Conservation (phyloP, 2,329 filamentous ascomycete species). For the Penicillium verrucosum region DNA sequence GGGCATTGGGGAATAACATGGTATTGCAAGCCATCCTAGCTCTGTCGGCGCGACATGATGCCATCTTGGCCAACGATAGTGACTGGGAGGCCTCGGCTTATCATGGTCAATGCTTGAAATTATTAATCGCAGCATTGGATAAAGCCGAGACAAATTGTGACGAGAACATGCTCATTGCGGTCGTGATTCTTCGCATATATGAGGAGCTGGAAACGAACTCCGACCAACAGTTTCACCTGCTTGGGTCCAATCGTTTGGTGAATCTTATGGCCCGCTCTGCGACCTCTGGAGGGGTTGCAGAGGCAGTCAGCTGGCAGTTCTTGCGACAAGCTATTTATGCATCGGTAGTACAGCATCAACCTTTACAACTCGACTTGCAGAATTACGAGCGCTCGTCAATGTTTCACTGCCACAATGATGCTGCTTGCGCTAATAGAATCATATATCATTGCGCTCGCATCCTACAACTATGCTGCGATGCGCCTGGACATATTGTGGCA, state of each 20-base stretch:
- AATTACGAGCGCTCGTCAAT: constrained; percentile 41
- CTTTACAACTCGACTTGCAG: constrained; percentile 37
- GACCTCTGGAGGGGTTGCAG: constrained; percentile 39
- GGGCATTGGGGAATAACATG: constrained; percentile 48
- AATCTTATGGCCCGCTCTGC: constrained; percentile 41
- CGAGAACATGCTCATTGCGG: constrained; percentile 48
- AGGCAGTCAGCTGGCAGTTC: constrained; percentile 44
- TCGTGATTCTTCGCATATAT: constrained; percentile 50
- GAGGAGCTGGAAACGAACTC: constrained; percentile 42
- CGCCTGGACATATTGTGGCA: constrained; percentile 21
- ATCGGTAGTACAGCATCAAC: constrained; percentile 36
- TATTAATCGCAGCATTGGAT: constrained; percentile 47
- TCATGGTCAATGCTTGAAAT: constrained; percentile 46
- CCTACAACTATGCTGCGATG: constrained; percentile 29
- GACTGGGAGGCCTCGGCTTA: constrained; percentile 47
- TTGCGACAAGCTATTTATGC: constrained; percentile 44
- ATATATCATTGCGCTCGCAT: constrained; percentile 42
- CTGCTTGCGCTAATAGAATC: constrained; percentile 39
- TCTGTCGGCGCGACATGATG: constrained; percentile 46
- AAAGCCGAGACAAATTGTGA: constrained; percentile 44
- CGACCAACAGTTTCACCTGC: constrained; percentile 38
- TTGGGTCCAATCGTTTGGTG: constrained; percentile 40
- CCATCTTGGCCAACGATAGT: constrained; percentile 36
- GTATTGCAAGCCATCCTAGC: constrained; percentile 49
- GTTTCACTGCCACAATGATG: constrained; percentile 38